A percentile compares a stretch with the other conserved stretches of the same genome.
Conservation (phyloP, 1,284 basidiomycete species). For the Austropuccinia psidii region DNA sequence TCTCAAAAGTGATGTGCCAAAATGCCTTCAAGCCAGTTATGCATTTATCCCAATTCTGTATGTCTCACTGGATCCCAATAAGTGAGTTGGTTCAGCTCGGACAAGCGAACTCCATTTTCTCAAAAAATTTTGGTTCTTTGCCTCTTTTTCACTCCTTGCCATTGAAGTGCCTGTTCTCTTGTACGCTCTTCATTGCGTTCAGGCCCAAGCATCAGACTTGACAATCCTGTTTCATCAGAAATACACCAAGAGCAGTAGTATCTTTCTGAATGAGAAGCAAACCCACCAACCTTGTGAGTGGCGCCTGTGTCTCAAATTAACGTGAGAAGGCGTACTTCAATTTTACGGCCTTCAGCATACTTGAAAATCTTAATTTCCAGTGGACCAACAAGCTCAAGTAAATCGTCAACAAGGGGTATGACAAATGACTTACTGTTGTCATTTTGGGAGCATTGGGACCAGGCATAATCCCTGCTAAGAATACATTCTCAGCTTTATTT, state of each 20-base stretch:
- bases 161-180: not conserved
- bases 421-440: not conserved
- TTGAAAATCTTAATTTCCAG: not conserved
- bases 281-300: not conserved
- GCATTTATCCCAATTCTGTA: not conserved
- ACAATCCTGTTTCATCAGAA: not conserved
- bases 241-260: not conserved
- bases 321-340: not conserved
- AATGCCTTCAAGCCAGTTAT: not conserved
- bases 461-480: not conserved
- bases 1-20: not conserved
- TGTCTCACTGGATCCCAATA: not conserved
- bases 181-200: not conserved
- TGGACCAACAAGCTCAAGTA: not conserved
- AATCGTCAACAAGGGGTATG: not conserved
- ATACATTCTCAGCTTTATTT: not conserved
- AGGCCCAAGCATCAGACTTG: not conserved
- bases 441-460: not conserved
- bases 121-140: not conserved
- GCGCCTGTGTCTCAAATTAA: not conserved
- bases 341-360: not conserved
- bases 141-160: not conserved
- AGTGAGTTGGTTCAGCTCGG: not conserved
- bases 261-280: not conserved
- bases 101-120: not conserved